Conservation (phyloP, 306 rosid genomes). For the Rubus idaeus region DNA sequence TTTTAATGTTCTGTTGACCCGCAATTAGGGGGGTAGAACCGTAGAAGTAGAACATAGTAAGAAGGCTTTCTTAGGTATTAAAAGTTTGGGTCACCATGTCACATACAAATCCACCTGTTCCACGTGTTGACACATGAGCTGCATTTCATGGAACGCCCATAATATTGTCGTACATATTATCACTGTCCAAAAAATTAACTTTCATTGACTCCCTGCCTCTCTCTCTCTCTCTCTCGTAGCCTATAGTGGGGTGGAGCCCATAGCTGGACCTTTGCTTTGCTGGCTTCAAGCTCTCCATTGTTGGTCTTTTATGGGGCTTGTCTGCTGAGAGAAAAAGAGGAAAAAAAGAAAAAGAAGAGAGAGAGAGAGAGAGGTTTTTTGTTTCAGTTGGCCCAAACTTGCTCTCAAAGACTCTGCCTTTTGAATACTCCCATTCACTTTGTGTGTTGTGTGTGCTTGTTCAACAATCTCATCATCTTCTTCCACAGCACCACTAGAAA, state of each 20-base stretch:
- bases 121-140: constrained; percentile 46
- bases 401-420: constrained; percentile 27
- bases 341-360: not conserved
- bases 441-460: constrained; percentile 24
- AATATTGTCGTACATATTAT: constrained; percentile 19
- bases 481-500: constrained; percentile 9
- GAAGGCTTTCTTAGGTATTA: no score
- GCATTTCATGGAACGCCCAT: constrained; percentile 38
- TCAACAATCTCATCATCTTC: constrained; percentile 32
- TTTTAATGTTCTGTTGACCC: no score
- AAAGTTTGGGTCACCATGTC: not conserved
- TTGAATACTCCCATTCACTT: constrained; percentile 22
- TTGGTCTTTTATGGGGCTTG: constrained; percentile 72
- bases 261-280: constrained; percentile 77
- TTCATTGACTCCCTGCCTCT: constrained; percentile 43
- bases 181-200: constrained; percentile 23
- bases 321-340: constrained; percentile 27
- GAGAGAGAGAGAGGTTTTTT: constrained; percentile 1
- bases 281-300: constrained; percentile 78
- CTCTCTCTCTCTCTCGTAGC: constrained; percentile 7
- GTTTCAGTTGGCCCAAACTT: constrained; percentile 40
- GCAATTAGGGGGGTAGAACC: no score
- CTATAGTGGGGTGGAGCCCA: constrained; percentile 69
- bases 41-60: no score
- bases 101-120: constrained; percentile 21